Conservation (phyloP, 1,139 yeast genomes). For the Hemisphaericaspora subhashii region DNA sequence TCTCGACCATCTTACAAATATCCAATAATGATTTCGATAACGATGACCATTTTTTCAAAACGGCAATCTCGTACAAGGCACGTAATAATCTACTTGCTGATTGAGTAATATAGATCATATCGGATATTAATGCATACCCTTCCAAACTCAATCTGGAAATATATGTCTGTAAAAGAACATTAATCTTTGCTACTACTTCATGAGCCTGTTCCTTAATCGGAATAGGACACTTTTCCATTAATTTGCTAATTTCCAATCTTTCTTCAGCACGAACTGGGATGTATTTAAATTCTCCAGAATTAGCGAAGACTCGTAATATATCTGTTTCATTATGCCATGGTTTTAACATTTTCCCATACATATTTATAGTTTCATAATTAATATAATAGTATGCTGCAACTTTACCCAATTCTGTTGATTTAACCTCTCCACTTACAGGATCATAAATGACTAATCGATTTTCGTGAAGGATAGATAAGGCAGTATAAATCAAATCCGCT, state of each 20-base stretch:
- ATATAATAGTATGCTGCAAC: slow-evolving; percentile 90
- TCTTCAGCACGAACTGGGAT: slow-evolving; percentile 89
- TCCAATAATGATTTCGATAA: slow-evolving; percentile 59
- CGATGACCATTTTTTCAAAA: slow-evolving; percentile 71
- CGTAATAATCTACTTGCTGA: slow-evolving; percentile 88
- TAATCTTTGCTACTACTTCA: slow-evolving; percentile 79
- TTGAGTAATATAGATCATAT: slow-evolving; percentile 90
- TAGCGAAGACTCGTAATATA: slow-evolving; percentile 70
- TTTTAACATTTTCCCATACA: slow-evolving; percentile 60
- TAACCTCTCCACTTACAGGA: slow-evolving; percentile 38
- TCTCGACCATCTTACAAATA: slow-evolving; percentile 78
- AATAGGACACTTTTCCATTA: slow-evolving; percentile 77
- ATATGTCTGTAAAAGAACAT: slow-evolving; percentile 78
- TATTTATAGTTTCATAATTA: slow-evolving; percentile 64
- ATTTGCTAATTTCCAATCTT: slow-evolving; percentile 66
- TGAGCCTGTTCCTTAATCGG: slow-evolving; percentile 75
- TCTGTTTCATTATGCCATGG: slow-evolving; percentile 74
- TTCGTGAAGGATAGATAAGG: slow-evolving; percentile 56
- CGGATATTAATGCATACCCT: slow-evolving; percentile 90
- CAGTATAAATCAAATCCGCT: slow-evolving; percentile 73
- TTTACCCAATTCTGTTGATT: slow-evolving; percentile 74
- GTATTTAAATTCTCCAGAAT: slow-evolving; percentile 81
- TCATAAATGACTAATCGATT: slow-evolving; percentile 64
- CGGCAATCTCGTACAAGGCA: slow-evolving; percentile 79
- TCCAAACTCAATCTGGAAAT: slow-evolving; percentile 73